Percentiles rank a stretch among this genome's conserved stretches.
phyloP scores from a whole-genome alignment of 2,329 filamentous ascomycete species.

The Claviceps spartinae region DNA sequence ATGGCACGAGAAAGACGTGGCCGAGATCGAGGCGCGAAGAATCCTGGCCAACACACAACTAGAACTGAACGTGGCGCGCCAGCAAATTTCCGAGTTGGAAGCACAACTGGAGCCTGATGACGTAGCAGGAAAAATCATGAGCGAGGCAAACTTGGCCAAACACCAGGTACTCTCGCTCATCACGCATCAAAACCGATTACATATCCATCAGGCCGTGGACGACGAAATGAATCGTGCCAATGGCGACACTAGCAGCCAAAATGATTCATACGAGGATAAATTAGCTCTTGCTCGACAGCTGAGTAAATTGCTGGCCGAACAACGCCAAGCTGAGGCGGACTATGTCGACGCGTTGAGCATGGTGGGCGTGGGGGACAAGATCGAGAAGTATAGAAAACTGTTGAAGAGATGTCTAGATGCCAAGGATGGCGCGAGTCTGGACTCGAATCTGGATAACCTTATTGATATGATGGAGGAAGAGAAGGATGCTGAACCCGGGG shows the following conservation, averaged over 20 bases:
- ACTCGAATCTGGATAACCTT: conserved; percentile 46
- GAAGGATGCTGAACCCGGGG: conserved; percentile 21
- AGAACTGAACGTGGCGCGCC: conserved; percentile 48
- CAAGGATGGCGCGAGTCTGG: conserved; percentile 53
- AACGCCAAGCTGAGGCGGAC: conserved; percentile 48
- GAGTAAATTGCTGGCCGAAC: conserved; percentile 41
- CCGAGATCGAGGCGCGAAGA: conserved; percentile 52
- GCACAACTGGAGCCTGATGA: conserved; percentile 42
- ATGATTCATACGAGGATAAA: conserved; percentile 40
- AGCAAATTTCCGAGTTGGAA: conserved; percentile 46
- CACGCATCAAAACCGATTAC: conserved; percentile 37
- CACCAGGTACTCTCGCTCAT: conserved; percentile 36
- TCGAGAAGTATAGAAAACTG: conserved; percentile 58
- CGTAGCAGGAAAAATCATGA: conserved; percentile 32
- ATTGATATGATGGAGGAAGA: conserved; percentile 53
- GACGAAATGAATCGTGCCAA: conserved; percentile 36
- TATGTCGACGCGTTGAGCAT: conserved; percentile 56
- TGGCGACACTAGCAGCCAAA: conserved; percentile 26
- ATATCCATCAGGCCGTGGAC: conserved; percentile 39
- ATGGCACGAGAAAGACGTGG: conserved; percentile 57
- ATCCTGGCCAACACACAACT: conserved; percentile 53
- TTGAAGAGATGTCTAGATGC: conserved; percentile 55
- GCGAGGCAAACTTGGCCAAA: conserved; percentile 36
- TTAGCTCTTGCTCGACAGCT: conserved; percentile 46
- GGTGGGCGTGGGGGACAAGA: conserved; percentile 59